These are phyloP conservation scores for Hypoxylon sp. DNA, from an alignment of 2,329 filamentous ascomycete species.

Conservation along the genomic window DNA sequence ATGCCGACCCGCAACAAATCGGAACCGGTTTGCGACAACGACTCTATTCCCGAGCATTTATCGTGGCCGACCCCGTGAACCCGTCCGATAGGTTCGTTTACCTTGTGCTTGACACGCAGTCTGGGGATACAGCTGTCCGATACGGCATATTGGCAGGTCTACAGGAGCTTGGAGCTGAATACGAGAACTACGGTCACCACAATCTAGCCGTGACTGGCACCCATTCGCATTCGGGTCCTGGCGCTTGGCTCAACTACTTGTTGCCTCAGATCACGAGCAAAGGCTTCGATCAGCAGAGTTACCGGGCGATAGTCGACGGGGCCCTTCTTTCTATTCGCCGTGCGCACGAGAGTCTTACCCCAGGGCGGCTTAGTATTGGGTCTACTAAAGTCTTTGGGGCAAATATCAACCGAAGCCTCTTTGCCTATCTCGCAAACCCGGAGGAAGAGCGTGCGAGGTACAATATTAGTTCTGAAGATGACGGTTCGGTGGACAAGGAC, in stretches of 20 bases:
- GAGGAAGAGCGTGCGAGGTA: constrained; percentile 80
- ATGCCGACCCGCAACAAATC: constrained; percentile 86
- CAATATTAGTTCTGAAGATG: constrained; percentile 64
- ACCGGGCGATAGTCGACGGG: constrained; percentile 89
- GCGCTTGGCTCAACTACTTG: constrained; percentile 94
- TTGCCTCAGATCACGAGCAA: constrained; percentile 90
- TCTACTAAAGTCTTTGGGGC: constrained; percentile 78
- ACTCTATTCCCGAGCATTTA: constrained; percentile 90
- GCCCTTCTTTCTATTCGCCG: constrained; percentile 84
- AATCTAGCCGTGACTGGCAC: constrained; percentile 94
- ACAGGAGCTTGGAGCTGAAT: constrained; percentile 76
- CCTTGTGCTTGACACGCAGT: constrained; percentile 87
- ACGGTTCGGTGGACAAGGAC: constrained; percentile 75
- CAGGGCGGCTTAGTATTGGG: constrained; percentile 66
- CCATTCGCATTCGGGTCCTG: constrained; percentile 92
- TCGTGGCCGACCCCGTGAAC: constrained; percentile 78
- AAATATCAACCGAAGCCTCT: constrained; percentile 91
- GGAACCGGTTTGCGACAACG: constrained; percentile 89
- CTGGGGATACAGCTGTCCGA: constrained; percentile 89
- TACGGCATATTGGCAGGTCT: constrained; percentile 88
- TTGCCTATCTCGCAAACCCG: constrained; percentile 89
- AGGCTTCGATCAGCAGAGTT: constrained; percentile 89
- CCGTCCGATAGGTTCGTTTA: constrained; percentile 85
- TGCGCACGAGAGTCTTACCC: constrained; percentile 79
- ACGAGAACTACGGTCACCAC: constrained; percentile 79